phyloP scores from a whole-genome alignment of 2,329 filamentous ascomycete genomes.

The Acephala macrosclerotiorum region DNA sequence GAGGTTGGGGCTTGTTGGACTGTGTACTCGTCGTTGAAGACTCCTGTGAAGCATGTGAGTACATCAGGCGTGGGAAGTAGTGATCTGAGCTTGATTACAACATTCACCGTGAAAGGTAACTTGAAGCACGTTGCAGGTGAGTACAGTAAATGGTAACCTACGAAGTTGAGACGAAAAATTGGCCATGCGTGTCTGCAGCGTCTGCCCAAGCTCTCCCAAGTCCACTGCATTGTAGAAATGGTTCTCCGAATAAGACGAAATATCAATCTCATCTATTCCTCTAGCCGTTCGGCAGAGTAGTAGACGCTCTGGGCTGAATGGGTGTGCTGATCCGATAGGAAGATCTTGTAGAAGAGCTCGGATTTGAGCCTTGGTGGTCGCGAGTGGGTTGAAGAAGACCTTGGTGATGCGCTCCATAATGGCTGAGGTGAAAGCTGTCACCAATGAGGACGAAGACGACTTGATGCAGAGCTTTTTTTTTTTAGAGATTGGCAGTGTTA shows the following conservation, averaged over 20 bases:
- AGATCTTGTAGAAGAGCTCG: conserved; percentile 30
- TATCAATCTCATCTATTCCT: conserved; percentile 36
- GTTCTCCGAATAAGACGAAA: conserved; percentile 37
- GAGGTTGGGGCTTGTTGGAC: conserved; percentile 35
- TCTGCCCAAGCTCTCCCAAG: conserved; percentile 38
- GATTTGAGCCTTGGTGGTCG: conserved; percentile 35
- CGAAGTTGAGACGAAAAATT: conserved; percentile 30
- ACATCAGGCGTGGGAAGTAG: not conserved
- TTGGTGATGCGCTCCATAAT: conserved; percentile 37
- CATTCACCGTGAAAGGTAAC: not conserved
- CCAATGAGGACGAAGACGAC: not conserved
- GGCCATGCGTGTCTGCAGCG: conserved; percentile 35
- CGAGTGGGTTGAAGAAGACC: conserved; percentile 39
- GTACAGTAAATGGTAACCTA: not conserved
- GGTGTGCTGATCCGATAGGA: conserved; percentile 37
- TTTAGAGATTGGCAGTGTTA: no score
- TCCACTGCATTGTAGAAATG: conserved; percentile 41
- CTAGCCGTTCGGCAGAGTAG: conserved; percentile 31
- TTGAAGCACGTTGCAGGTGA: not conserved
- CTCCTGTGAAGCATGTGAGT: conserved; percentile 19
- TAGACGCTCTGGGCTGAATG: conserved; percentile 34
- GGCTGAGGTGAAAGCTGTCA: not conserved
- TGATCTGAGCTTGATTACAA: not conserved
- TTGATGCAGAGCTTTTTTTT: no score
- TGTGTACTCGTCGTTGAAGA: conserved; percentile 34